Evolutionary conservation across 2,329 filamentous ascomycete species (phyloP).

Genomic region (Fusarium agapanthi): DNA sequence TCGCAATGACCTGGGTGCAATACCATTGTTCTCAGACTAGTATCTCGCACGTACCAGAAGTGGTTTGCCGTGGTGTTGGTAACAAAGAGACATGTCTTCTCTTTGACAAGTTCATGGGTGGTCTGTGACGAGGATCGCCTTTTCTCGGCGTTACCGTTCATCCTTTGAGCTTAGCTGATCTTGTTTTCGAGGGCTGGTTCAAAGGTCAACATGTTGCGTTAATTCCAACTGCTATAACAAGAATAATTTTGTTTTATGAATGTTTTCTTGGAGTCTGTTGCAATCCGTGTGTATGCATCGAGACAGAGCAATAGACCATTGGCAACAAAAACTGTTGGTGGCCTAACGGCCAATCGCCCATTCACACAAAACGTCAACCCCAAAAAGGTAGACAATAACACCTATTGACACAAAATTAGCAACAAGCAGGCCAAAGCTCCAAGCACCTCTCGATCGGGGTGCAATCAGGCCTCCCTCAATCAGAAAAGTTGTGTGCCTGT

Average conservation of each 20-base stretch:
- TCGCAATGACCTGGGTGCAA: conserved; percentile 1
- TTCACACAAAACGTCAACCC: neutral
- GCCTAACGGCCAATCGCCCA: neutral
- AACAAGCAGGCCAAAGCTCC: neutral
- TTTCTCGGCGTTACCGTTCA: conserved; percentile 5
- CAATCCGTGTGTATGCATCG: neutral
- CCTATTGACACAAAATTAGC: conserved; percentile 23
- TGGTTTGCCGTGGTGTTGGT: neutral
- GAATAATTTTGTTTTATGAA: neutral
- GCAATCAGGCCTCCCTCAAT: neutral
- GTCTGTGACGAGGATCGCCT: conserved; percentile 8
- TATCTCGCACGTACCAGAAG: neutral
- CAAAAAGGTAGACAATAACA: conserved; percentile 28
- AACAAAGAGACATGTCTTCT: conserved; percentile 19
- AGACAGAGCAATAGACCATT: neutral
- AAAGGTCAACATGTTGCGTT: neutral
- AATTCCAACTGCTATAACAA: neutral
- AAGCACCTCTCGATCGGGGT: neutral
- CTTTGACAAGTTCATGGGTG: conserved; percentile 18
- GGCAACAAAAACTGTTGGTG: neutral
- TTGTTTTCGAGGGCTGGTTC: no score
- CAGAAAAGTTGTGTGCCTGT: neutral
- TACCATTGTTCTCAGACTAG: conserved; percentile 21
- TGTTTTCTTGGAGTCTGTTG: neutral
- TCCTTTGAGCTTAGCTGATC: neutral